Evolutionary conservation across 2,329 filamentous ascomycete genomes (phyloP).

Genomic region (Fusarium sarcochroum): DNA sequence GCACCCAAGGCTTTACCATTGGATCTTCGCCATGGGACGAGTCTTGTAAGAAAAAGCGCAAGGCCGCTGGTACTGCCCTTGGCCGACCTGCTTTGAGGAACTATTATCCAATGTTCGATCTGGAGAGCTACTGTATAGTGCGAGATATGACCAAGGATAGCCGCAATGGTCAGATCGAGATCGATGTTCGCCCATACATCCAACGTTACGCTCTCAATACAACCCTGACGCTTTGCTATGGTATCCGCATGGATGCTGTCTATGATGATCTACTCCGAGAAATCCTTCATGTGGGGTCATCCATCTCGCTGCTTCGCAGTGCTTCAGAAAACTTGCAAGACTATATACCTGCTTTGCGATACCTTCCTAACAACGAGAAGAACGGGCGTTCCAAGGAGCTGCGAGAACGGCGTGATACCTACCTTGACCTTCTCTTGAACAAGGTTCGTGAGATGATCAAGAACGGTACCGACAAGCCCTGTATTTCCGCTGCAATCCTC

Average conservation of each 20-base stretch:
- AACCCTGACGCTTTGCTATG: not conserved
- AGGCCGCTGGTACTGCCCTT: not conserved
- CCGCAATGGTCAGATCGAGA: not conserved
- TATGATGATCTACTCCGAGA: not conserved
- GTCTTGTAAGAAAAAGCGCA: not conserved
- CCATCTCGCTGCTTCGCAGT: not conserved
- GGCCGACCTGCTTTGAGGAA: not conserved
- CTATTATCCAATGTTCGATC: not conserved
- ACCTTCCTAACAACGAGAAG: not conserved
- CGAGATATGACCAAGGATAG: not conserved
- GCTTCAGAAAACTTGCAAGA: not conserved
- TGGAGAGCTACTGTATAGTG: not conserved
- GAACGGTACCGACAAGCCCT: not conserved
- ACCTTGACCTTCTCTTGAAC: not conserved
- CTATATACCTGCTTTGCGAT: not conserved
- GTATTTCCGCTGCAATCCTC: not conserved
- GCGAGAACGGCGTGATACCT: not conserved
- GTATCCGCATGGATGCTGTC: not conserved
- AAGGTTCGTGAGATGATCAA: not conserved
- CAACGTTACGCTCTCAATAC: not conserved
- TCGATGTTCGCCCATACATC: not conserved
- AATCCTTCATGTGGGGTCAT: not conserved
- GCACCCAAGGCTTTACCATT: not conserved
- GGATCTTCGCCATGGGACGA: not conserved
- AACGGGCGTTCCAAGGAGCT: not conserved